A percentile compares a stretch with the other conserved stretches of the same genome.
Evolutionary conservation across 495 filamentous ascomycete genomes (phyloP).

Genomic region (Talaromyces adpressus): DNA sequence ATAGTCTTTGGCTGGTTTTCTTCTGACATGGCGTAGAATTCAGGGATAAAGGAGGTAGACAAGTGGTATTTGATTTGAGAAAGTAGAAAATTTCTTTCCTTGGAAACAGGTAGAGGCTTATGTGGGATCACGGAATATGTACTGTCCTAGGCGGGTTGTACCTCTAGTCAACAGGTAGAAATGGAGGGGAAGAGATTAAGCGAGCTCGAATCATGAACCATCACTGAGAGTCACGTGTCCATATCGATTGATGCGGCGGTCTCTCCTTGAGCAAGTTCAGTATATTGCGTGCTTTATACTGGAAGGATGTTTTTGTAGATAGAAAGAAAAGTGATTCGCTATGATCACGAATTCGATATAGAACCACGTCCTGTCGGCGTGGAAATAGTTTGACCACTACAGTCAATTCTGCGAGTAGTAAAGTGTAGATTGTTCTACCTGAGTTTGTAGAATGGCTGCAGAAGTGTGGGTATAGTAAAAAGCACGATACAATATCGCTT

Average conservation of each 20-base stretch:
- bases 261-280: background rate
- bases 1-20: conserved; percentile 16
- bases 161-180: background rate
- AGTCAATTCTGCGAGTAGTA: too few species aligned
- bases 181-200: background rate
- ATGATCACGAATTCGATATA: background rate
- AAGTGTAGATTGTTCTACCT: too few species aligned
- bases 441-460: too few species aligned
- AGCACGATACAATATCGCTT: background rate
- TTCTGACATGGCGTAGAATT: conserved; percentile 12
- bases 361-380: background rate
- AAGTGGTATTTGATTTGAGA: background rate
- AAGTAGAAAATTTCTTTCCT: background rate
- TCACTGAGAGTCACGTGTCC: background rate
- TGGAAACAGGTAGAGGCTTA: background rate
- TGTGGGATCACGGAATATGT: background rate
- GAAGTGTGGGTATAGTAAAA: too few species aligned
- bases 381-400: too few species aligned
- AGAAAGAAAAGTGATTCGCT: background rate
- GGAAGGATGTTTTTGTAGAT: background rate
- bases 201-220: background rate
- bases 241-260: background rate
- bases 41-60: background rate
- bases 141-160: background rate
- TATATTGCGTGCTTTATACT: background rate